These are phyloP conservation scores for Rhodotorula sp. DNA, from an alignment of 1,284 basidiomycete species.

Conservation along the genomic window DNA sequence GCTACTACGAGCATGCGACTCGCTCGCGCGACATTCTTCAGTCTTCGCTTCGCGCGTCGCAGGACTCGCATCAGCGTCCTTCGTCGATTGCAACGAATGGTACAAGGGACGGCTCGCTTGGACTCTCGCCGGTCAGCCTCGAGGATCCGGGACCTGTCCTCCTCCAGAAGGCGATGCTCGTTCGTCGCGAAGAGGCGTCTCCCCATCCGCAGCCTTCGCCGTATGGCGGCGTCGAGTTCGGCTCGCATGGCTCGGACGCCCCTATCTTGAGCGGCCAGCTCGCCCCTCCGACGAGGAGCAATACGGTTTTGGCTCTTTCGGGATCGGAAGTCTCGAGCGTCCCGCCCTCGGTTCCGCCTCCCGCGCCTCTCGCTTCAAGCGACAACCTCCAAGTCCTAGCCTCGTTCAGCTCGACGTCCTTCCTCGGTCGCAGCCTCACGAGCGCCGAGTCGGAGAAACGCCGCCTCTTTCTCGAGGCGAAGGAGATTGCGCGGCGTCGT, in stretches of 20 bases:
- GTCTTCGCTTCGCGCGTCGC: background rate
- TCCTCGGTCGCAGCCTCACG: conserved; percentile 24
- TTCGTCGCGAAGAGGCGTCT: background rate
- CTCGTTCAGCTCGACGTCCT: background rate
- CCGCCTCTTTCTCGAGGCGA: conserved; percentile 29
- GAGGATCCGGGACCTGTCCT: too few species aligned
- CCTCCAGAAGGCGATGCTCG: background rate
- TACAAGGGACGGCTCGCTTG: too few species aligned
- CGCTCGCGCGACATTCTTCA: conserved; percentile 18
- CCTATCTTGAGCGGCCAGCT: background rate
- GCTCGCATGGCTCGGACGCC: background rate
- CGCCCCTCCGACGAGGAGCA: conserved; percentile 6
- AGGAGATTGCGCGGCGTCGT: conserved; percentile 10
- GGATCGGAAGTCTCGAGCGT: conserved; percentile 14
- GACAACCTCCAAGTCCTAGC: background rate
- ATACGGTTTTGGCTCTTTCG: conserved; percentile 17
- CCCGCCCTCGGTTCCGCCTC: background rate
- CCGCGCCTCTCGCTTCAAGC: background rate
- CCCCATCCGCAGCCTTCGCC: background rate
- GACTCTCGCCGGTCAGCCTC: too few species aligned
- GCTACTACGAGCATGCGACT: conserved; percentile 21
- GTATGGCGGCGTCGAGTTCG: background rate
- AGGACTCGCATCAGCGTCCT: background rate
- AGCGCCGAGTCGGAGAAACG: conserved; percentile 29
- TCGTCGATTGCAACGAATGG: too few species aligned